Conservation (phyloP, 805 yeast species). For the Metschnikowia aberdeeniae region DNA sequence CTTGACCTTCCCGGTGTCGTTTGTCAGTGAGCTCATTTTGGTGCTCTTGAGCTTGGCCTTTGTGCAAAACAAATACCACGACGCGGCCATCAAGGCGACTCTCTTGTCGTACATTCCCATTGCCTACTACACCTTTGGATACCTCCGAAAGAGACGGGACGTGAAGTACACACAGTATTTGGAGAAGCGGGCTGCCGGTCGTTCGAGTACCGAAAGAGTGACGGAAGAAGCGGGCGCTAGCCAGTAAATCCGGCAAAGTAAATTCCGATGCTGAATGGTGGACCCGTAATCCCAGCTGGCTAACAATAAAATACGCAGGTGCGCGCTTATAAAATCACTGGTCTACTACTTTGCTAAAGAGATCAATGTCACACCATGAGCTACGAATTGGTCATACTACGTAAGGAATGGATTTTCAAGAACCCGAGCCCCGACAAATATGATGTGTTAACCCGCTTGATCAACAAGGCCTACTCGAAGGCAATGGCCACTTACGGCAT, state of each 20-base stretch:
- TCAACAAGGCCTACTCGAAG: constrained; percentile 50
- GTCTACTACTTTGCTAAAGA: background rate
- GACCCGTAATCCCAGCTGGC: too few relatives aligned
- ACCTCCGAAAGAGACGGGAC: constrained; percentile 21
- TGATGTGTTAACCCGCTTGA: constrained; percentile 21
- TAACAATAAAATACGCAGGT: too few relatives aligned
- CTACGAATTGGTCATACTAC: constrained; percentile 22
- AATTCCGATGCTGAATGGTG: too few relatives aligned
- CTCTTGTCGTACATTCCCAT: constrained; percentile 34
- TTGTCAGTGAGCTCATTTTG: constrained; percentile 32
- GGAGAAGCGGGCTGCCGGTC: constrained; percentile 18
- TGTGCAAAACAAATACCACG: constrained; percentile 23
- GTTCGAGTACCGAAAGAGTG: background rate
- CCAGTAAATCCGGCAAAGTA: too few relatives aligned
- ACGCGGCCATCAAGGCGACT: constrained; percentile 22
- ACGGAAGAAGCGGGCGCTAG: too few relatives aligned
- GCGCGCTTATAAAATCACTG: too few relatives aligned
- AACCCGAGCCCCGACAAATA: constrained; percentile 7
- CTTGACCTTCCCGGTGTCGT: constrained; percentile 31
- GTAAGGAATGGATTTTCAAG: constrained; percentile 21
- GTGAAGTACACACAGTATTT: constrained; percentile 21
- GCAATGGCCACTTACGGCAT: constrained; percentile 42
- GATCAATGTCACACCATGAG: constrained; percentile 11
- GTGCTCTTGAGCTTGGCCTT: constrained; percentile 34
- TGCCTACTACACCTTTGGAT: constrained; percentile 33